Base-by-base conservation (phyloP, 1,139 yeast species). In the Saccharomyces pastorianus region DNA sequence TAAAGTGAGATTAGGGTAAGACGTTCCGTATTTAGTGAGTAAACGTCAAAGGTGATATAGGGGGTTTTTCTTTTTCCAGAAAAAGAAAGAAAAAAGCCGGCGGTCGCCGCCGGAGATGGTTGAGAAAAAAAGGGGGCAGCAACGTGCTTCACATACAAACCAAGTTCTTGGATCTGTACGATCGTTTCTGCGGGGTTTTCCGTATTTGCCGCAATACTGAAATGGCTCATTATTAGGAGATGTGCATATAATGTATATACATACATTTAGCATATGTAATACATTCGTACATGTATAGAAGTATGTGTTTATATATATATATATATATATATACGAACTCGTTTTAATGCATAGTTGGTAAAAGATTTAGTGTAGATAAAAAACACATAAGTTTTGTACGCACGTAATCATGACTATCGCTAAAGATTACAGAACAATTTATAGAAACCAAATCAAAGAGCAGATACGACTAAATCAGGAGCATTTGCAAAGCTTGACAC, bases 401-500 rank as follows among this genome's bases (percentile, higher is more conserved):
- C 25, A 11, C 9, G 13, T 38, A 38, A 11, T 23, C 32, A 54
- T 50, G 54, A 42, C 52, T 25, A 34, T 34, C 11, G 8, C 47
- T n/a, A 46, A 49, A 27, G 51, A 48, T 25, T 54, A 49, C 46
- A 51, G 48, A 31, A 38, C 34, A 8, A 8, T 47, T 46, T 65
- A 65, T 48, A 56, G 61, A 29, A 53, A 59, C 23, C 58, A 55
- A 47, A 67, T 70, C 31, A 53, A 61, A 34, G 56, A 58, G 29
- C 69, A 67, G 46, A 56, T 71, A 31, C 50, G 57, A 17, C 55
- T 58, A 29, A 72, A 72, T 58, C 57, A 53, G 31, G 58, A 59
- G 3, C 70, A 72, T 48, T 51, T 71, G 17, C 61, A 64, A 9
- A 63, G 71, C 0, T 55, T 71, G 11, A 56, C 56, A 4, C 65